Percentiles rank a stretch among this genome's conserved stretches.
Evolutionary conservation across 345 rosid species (phyloP).

Genomic region (Iberis pinnata): DNA sequence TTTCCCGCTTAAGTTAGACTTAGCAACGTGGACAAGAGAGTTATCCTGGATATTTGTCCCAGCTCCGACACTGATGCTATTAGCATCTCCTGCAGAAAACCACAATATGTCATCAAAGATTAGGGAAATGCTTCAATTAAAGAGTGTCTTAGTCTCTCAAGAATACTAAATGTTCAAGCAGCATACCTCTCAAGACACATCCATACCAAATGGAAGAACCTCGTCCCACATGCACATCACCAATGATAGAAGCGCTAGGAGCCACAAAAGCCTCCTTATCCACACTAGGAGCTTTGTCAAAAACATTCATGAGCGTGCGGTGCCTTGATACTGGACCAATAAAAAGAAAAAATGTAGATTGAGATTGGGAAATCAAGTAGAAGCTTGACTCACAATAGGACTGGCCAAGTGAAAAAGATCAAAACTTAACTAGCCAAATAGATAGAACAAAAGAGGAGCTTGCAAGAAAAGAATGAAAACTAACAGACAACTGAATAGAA

Average conservation of each 20-base stretch:
- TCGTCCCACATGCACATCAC: constrained; percentile 65
- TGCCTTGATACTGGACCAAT: constrained; percentile 67
- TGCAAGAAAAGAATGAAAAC: too few relatives aligned
- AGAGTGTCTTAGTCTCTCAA: not conserved
- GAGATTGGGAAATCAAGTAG: not conserved
- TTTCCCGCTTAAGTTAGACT: constrained; percentile 71
- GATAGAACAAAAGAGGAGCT: not conserved
- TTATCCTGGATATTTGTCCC: constrained; percentile 82
- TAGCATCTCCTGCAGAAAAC: constrained; percentile 55
- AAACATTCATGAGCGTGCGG: constrained; percentile 77
- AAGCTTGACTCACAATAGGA: too few relatives aligned
- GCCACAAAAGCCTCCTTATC: constrained; percentile 82
- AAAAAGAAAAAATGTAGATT: not conserved
- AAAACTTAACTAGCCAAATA: constrained; percentile 1
- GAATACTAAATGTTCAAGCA: not conserved
- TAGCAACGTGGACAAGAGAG: constrained; percentile 76
- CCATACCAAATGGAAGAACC: constrained; percentile 95
- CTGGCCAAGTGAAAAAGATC: not conserved
- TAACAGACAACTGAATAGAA: too few relatives aligned
- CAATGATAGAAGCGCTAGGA: constrained; percentile 75
- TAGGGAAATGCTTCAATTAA: not conserved
- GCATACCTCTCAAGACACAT: constrained; percentile 81
- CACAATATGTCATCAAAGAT: not conserved
- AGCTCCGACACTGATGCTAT: constrained; percentile 60
- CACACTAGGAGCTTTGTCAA: constrained; percentile 63